Conservation (phyloP, 371 early-diverging fungal genomes). For the Mortierella sp. region DNA sequence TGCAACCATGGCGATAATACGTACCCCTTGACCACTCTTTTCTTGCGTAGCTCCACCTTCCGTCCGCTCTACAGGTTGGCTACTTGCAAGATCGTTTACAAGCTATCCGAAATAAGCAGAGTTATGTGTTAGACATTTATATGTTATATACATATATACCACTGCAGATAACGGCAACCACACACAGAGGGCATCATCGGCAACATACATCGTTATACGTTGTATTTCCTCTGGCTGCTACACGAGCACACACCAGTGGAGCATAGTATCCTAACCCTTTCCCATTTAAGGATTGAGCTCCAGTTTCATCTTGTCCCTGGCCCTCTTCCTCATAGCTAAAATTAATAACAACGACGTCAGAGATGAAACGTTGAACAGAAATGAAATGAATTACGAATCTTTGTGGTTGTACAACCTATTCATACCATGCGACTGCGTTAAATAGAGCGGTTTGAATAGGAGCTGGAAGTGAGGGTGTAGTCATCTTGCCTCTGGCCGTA, state of each 20-base stretch:
- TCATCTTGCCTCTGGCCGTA: not conserved
- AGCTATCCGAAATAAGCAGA: conserved; percentile 16
- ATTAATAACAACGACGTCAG: not conserved
- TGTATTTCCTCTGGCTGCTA: conserved; percentile 69
- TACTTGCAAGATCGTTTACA: conserved; percentile 32
- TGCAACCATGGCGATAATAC: not conserved
- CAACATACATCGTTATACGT: conserved; percentile 71
- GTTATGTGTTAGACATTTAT: not conserved
- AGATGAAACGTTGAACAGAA: not conserved
- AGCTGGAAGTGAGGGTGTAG: not conserved
- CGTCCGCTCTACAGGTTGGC: conserved; percentile 9
- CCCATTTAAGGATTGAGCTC: conserved; percentile 29
- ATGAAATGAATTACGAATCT: conserved; percentile 4
- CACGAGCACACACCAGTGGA: conserved; percentile 72
- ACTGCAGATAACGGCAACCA: no score
- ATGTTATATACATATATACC: no score
- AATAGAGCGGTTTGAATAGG: conserved; percentile 18
- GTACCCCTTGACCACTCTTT: conserved; percentile 34
- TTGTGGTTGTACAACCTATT: not conserved
- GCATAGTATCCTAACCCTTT: conserved; percentile 73
- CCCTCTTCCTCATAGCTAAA: conserved; percentile 32
- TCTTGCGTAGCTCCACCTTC: conserved; percentile 19
- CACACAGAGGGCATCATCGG: not conserved
- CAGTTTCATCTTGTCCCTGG: conserved; percentile 32
- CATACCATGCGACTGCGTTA: conserved; percentile 29